These are phyloP conservation scores for Pleodorina starrii DNA, from an alignment of 139 green algal species.

Conservation along the genomic window DNA sequence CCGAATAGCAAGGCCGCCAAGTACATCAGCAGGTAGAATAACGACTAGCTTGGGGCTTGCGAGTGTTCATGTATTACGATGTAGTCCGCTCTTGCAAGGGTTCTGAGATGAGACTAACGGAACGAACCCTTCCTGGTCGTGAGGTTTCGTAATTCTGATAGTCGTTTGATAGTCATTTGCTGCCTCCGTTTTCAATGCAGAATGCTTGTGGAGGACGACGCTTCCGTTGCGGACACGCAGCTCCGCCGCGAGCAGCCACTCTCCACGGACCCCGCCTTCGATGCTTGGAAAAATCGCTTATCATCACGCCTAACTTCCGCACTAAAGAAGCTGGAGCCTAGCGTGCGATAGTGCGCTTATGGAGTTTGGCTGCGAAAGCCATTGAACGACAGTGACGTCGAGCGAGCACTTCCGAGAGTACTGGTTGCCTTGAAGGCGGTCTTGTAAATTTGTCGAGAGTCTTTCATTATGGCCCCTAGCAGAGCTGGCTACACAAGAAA, in stretches of 20 bases:
- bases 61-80: not conserved
- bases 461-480: no score
- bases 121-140: not conserved
- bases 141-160: not conserved
- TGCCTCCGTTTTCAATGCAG: not conserved
- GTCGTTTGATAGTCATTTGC: not conserved
- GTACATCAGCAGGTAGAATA: conserved; percentile 22
- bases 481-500: no score
- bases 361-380: no score
- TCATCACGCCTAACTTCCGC: not conserved
- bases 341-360: not conserved
- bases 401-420: no score
- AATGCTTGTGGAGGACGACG: conserved; percentile 17
- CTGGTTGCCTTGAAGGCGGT: no score
- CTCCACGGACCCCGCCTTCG: conserved; percentile 22
- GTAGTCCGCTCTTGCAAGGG: no score
- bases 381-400: no score
- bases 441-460: no score
- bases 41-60: not conserved
- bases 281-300: conserved; percentile 35
- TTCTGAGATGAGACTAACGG: no score
- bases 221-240: not conserved
- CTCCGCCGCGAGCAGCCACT: conserved; percentile 1
- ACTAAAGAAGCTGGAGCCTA: conserved; percentile 31
- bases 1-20: conserved; percentile 13